Percentiles rank a stretch among this genome's conserved stretches.
Evolutionary conservation across 345 rosid genomes (phyloP).

Genomic region (Mercurialis annua): DNA sequence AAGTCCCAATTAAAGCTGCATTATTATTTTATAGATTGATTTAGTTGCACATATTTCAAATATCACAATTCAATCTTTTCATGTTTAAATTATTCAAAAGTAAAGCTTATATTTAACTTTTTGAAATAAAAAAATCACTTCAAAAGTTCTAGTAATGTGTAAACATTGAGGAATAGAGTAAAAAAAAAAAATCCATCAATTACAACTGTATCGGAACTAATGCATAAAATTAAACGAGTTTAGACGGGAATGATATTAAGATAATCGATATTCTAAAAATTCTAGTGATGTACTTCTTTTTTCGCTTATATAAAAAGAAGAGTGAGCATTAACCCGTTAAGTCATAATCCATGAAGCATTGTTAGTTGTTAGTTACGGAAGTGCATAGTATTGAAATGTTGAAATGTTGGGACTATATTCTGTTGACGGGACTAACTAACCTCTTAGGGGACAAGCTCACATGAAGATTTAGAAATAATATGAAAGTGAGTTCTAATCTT

Average conservation of each 20-base stretch:
- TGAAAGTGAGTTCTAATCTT: conserved; percentile 37
- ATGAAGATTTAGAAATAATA: conserved; percentile 20
- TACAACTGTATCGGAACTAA: too few relatives aligned
- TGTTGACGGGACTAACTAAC: conserved; percentile 39
- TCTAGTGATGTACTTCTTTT: too few relatives aligned
- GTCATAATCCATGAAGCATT: not conserved
- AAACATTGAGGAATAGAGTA: too few relatives aligned
- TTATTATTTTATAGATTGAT: not conserved
- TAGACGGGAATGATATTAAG: too few relatives aligned
- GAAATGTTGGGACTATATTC: conserved; percentile 13
- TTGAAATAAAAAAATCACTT: too few relatives aligned
- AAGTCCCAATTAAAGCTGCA: not conserved
- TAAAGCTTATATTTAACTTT: too few relatives aligned
- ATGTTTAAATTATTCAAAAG: not conserved
- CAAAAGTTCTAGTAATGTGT: too few relatives aligned
- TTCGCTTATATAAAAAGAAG: not conserved
- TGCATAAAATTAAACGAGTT: too few relatives aligned
- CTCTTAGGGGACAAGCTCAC: conserved; percentile 41
- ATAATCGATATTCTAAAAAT: not conserved
- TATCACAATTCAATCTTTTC: conserved; percentile 12
- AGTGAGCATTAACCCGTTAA: not conserved
- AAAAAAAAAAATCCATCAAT: too few relatives aligned
- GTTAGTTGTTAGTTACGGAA: not conserved
- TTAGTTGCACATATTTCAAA: not conserved
- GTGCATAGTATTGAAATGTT: not conserved